These are phyloP conservation scores for Trypanosomatidae sp. DNA, from an alignment of 208 protist genomes.

Conservation along the genomic window DNA sequence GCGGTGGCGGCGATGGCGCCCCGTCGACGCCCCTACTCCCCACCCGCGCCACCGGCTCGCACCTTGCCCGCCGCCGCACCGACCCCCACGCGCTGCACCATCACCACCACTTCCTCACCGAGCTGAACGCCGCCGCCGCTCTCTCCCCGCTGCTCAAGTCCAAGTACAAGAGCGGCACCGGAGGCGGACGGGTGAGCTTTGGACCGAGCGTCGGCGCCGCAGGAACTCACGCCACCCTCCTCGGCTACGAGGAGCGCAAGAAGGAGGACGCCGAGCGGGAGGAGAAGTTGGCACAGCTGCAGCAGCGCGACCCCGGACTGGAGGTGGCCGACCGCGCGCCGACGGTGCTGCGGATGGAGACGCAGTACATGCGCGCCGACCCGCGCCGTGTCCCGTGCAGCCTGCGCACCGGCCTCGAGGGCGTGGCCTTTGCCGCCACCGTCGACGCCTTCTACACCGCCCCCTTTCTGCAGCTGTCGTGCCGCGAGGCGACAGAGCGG, in stretches of 20 bases:
- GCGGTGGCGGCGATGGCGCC: no score
- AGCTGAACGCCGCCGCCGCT: no score
- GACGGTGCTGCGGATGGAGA: conserved; percentile 7
- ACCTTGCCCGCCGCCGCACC: no score
- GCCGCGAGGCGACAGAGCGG: conserved; percentile 47
- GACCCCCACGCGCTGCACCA: no score
- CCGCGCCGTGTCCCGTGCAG: conserved; percentile 8
- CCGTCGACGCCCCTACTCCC: no score
- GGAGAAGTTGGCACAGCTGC: conserved; percentile 4
- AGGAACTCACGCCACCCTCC: not conserved
- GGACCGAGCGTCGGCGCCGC: not conserved
- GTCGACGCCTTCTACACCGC: conserved; percentile 35
- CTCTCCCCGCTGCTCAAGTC: no score
- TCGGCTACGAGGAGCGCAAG: conserved; percentile 16
- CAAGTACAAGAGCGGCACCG: no score
- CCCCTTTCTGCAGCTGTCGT: conserved; percentile 54
- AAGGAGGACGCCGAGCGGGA: conserved; percentile 7
- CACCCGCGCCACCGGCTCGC: no score
- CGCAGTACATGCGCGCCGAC: conserved; percentile 14
- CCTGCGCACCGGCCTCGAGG: conserved; percentile 20
- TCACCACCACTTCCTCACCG: no score
- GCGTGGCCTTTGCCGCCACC: conserved; percentile 4
- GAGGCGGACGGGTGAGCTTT: no score
- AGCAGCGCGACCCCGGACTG: not conserved
- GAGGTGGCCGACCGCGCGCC: conserved; percentile 10